Evolutionary conservation across 208 protist genomes (phyloP).

Genomic region (Trypanosoma platydactyli): DNA sequence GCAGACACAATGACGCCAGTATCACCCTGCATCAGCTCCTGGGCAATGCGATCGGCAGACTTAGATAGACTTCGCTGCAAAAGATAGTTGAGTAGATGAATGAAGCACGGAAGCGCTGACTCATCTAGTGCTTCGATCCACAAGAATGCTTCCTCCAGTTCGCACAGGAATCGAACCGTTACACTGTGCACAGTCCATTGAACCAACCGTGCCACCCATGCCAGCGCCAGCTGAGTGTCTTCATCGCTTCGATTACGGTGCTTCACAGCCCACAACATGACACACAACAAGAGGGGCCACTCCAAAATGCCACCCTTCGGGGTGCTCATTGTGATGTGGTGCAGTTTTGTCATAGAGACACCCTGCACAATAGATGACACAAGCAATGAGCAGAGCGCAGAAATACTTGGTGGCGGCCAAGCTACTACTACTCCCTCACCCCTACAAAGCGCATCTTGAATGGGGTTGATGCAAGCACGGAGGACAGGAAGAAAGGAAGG

Average conservation of each 20-base stretch:
- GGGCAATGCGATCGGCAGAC: conserved; percentile 72
- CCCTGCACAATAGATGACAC: conserved; percentile 50
- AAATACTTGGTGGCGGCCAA: conserved; percentile 43
- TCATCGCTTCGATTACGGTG: conserved; percentile 31
- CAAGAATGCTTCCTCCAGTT: conserved; percentile 63
- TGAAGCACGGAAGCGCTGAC: conserved; percentile 69
- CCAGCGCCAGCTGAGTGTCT: conserved; percentile 41
- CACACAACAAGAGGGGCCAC: conserved; percentile 80
- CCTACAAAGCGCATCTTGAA: conserved; percentile 45
- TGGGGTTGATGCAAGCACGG: conserved; percentile 28
- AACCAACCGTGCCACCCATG: conserved; percentile 74
- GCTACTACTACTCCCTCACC: conserved; percentile 19
- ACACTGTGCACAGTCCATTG: conserved; percentile 87
- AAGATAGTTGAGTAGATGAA: conserved; percentile 83
- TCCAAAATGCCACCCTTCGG: conserved; percentile 60
- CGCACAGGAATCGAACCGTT: conserved; percentile 71
- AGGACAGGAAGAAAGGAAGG: conserved; percentile 63
- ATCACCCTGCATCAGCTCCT: conserved; percentile 54
- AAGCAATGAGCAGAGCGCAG: conserved; percentile 73
- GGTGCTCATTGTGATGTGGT: conserved; percentile 83
- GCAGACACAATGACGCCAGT: conserved; percentile 70
- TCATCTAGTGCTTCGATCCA: conserved; percentile 60
- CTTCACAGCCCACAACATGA: conserved; percentile 77
- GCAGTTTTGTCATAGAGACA: conserved; percentile 80
- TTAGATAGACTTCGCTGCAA: conserved; percentile 87